A percentile compares a stretch with the other conserved stretches of the same genome.
Evolutionary conservation across 257 asterid genomes (phyloP).

Genomic region (Linderniella brevidens): DNA sequence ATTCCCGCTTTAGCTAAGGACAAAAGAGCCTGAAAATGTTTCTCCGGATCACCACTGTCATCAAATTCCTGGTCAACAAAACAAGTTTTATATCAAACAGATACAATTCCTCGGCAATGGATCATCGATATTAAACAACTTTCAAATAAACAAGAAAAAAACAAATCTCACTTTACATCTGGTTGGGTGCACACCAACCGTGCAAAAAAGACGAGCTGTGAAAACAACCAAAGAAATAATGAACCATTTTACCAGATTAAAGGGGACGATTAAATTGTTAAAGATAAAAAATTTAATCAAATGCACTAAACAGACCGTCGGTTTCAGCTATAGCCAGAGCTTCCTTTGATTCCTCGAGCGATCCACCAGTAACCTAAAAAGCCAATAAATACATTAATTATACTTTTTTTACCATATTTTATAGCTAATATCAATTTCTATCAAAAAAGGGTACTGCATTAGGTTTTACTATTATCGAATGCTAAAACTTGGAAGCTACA

Average conservation of each 20-base stretch:
- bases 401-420: not conserved
- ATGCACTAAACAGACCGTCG: constrained; percentile 39
- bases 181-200: constrained; percentile 99
- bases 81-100: no score
- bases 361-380: constrained; percentile 84
- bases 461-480: not conserved
- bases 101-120: not conserved
- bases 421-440: not conserved
- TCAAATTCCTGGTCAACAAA: constrained; percentile 54
- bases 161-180: constrained; percentile 68
- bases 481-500: not conserved
- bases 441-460: constrained; percentile 1
- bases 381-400: not conserved
- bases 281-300: constrained; percentile 5
- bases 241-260: constrained; percentile 11
- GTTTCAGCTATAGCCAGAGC: constrained; percentile 96
- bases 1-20: constrained; percentile 74
- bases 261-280: not conserved
- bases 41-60: constrained; percentile 82
- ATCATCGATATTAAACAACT: no score
- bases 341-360: constrained; percentile 81
- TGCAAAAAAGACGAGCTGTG: constrained; percentile 87
- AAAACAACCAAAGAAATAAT: constrained; percentile 1
- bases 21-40: constrained; percentile 59
- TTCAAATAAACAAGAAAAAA: constrained; percentile 5